A percentile compares a stretch with the other conserved stretches of the same genome.
phyloP scores from a whole-genome alignment of 1,139 yeast species.

The Geotrichum klebahnii region DNA sequence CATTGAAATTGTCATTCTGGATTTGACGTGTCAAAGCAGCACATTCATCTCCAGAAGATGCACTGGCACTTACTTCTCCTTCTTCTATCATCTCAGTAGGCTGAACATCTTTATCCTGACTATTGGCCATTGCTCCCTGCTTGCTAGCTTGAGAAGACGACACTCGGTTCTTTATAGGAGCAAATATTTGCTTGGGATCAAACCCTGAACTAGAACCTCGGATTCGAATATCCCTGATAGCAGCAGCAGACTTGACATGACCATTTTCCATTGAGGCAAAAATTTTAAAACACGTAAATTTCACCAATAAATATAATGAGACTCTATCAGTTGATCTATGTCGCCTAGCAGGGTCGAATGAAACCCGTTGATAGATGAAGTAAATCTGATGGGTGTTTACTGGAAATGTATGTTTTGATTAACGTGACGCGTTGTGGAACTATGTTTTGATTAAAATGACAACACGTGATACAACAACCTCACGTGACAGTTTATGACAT shows the following conservation, averaged over 20 bases:
- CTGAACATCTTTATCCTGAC: background rate
- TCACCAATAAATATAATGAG: background rate
- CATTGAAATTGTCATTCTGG: constrained; percentile 26
- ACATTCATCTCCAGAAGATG: constrained; percentile 12
- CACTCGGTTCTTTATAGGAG: background rate
- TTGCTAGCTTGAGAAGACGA: background rate
- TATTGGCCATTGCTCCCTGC: background rate
- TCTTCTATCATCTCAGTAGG: background rate
- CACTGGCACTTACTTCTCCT: background rate
- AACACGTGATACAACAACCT: too few species aligned
- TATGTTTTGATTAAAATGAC: too few species aligned
- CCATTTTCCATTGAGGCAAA: constrained; percentile 1
- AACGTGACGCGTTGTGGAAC: too few species aligned
- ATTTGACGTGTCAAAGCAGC: constrained; percentile 12
- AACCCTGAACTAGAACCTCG: background rate
- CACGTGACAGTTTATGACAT: too few species aligned
- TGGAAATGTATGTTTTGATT: too few species aligned
- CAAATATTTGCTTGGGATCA: constrained; percentile 3
- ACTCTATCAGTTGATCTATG: too few species aligned
- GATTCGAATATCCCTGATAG: background rate
- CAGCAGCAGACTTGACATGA: background rate
- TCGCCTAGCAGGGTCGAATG: too few species aligned
- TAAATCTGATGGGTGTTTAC: too few species aligned
- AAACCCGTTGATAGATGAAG: too few species aligned
- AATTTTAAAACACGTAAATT: background rate